Base-by-base conservation (phyloP, 1,284 basidiomycete species). In the Apiotrichum mycotoxinovorans region DNA sequence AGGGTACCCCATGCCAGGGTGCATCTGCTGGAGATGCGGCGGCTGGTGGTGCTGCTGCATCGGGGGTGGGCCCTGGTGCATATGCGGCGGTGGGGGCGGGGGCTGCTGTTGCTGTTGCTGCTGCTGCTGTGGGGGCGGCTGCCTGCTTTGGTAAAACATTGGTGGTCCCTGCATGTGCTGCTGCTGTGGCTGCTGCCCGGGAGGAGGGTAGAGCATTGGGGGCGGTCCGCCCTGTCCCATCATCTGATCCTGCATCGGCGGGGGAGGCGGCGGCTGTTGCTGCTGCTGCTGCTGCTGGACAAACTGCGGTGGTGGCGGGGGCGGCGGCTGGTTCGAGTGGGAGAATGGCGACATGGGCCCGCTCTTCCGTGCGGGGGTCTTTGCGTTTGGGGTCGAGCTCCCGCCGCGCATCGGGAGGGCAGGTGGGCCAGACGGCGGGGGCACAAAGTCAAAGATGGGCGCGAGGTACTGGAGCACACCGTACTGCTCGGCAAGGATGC, bases 401-500 rank as follows among this genome's bases (percentile, higher is more conserved):
- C 63, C 70, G 15, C 64, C 61, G 2, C 71, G 66, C 46, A 70
- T 64, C 2, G 75, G 75, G 25, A 75, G 64, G 46, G 74, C 69
- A 2, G 73, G 65, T 41, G 71, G 64, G 14, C 65, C 67, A 20
- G 68, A 58, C 22, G 74, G 67, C 14, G 73, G 86, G 2, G 91
- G 91, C 20, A 87, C 84, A 72, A 93, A 94, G 75, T 96, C 92
- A 73, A 97, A 94, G 59, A 98, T 82, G 3, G 93, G 91, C 0
- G 86, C 82, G 53, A 98, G 83, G 52, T 92, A 81, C 47, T 87
- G 84, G 20, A 87, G 85, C 34, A 96, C 91, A 53, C 89, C 90
- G 77, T 89, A 94, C 69, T 91, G 89, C n/a, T 84, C 77, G 12
- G 94, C 91, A 42, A 98, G 85, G 64, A 93, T 90, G 58, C 88